Evolutionary conservation across 2,329 filamentous ascomycete species (phyloP).

Genomic region (Sporothrix schenckii): DNA sequence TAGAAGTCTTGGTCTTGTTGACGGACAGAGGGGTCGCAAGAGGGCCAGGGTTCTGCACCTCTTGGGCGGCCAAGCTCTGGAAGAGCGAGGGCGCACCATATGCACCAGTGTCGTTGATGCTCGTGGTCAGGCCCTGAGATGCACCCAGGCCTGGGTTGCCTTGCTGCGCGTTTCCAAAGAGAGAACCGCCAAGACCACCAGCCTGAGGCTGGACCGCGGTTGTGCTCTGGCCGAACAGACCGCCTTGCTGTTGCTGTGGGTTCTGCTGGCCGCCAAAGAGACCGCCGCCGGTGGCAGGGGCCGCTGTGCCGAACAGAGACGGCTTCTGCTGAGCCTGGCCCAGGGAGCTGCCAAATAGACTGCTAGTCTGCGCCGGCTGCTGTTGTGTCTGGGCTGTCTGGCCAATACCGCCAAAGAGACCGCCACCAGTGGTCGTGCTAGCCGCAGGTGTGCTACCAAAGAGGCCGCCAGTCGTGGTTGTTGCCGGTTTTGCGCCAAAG

Average conservation of each 20-base stretch:
- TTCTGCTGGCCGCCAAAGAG: conserved; percentile 58
- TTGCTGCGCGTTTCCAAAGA: conserved; percentile 60
- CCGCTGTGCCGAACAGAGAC: conserved; percentile 55
- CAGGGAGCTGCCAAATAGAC: conserved; percentile 53
- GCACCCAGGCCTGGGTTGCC: conserved; percentile 49
- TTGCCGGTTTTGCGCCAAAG: conserved; percentile 50
- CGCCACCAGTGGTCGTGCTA: conserved; percentile 42
- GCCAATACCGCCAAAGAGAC: conserved; percentile 55
- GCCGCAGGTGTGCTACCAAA: conserved; percentile 48
- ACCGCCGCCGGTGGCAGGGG: conserved; percentile 51
- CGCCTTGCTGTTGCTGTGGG: conserved; percentile 44
- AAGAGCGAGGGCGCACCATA: conserved; percentile 91
- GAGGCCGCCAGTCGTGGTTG: conserved; percentile 40
- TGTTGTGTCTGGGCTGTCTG: conserved; percentile 44
- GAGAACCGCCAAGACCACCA: conserved; percentile 54
- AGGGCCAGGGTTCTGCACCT: conserved; percentile 74
- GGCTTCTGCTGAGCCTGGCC: conserved; percentile 60
- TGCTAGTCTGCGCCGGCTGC: conserved; percentile 41
- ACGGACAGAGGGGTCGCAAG: conserved; percentile 86
- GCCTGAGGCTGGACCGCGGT: conserved; percentile 56
- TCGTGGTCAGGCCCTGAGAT: conserved; percentile 73
- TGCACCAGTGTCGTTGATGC: conserved; percentile 79
- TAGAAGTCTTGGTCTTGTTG: conserved; percentile 67
- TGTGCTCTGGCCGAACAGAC: conserved; percentile 52
- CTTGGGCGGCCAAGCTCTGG: conserved; percentile 67